Evolutionary conservation across 805 yeast genomes (phyloP), one percentile per base, ranked within the genome.

Genomic region (Phaffomyces thermotolerans): DNA sequence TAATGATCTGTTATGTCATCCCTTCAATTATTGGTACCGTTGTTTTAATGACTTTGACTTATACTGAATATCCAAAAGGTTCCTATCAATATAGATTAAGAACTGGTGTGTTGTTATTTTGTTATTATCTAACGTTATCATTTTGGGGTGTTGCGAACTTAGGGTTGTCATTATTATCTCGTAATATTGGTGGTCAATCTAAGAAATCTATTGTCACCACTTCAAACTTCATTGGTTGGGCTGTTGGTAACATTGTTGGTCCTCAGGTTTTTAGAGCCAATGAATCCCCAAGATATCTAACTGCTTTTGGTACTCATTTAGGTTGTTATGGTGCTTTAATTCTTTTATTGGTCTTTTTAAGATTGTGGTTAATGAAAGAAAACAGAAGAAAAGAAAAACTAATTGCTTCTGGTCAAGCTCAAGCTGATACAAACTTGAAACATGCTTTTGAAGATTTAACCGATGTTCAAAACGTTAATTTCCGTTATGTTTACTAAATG

Each of bases 141-240:
- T 69, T 75, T 37, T 64, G 76, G 60, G 63, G 73, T 44, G 75
- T 73, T 37, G 73, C 80, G 5, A 66, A 76, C 47, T 66, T 76
- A 35, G 76, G 47, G 22, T 37, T 44, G 18, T 75, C 55, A 67
- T 72, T 27, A 73, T 79, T 81, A 71, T 68, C 72, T 27, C 67
- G 77, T 39, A 76, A 76, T 47, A 72, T 78, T 20, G 73, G 80
- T 2, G 81, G 81, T 2, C 69, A 73, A 45, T 73, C 79, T 9
- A 77, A 76, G 51, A 67, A 76, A 46, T 62, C 74, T 27, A 65
- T 68, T 34, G 60, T 78, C 42, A 74, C 73, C 45, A 71, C 72
- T 9, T 52, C 69, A 10, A 73, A 75, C 4, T 68, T 76, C 73
- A 62, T 75, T 37, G 71, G 69, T 34, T 76, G 75, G 52, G 73